These are phyloP conservation scores for Penicillium verrucosum DNA, from an alignment of 2,329 filamentous ascomycete genomes.

Conservation along the genomic window DNA sequence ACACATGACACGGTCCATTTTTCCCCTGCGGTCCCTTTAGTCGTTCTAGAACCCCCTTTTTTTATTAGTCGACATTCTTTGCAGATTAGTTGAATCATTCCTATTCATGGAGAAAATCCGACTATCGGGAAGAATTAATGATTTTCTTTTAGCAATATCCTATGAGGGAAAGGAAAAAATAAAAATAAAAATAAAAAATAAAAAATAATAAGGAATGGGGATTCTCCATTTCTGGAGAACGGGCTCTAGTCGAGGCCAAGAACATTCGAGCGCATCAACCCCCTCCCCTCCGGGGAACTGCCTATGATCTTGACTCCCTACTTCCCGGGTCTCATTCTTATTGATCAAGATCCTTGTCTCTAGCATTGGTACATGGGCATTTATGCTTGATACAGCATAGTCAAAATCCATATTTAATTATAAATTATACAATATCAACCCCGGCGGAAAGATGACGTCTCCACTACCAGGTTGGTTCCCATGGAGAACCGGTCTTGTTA, in stretches of 20 bases:
- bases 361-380: background rate
- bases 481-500: conserved; percentile 10
- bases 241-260: conserved; percentile 22
- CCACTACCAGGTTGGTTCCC: background rate
- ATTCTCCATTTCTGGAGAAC: conserved; percentile 8
- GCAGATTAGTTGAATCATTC: conserved; percentile 10
- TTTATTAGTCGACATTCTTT: conserved; percentile 12
- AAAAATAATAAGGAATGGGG: background rate
- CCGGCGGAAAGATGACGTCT: conserved; percentile 19
- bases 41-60: conserved; percentile 24
- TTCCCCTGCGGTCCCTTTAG: conserved; percentile 13
- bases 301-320: conserved; percentile 4
- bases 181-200: no score
- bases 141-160: background rate
- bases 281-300: conserved; percentile 1
- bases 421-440: background rate
- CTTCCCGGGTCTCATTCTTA: conserved; percentile 3
- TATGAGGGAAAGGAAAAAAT: background rate
- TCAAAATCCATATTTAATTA: background rate
- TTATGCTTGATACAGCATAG: background rate
- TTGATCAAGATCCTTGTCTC: conserved; percentile 4
- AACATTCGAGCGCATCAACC: conserved; percentile 16
- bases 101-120: conserved; percentile 23
- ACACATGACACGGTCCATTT: conserved; percentile 28
- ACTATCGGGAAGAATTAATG: conserved; percentile 15